Evolutionary conservation across 768 basidiomycete genomes (phyloP).

Genomic region (Dacryopinax primogenitus): DNA sequence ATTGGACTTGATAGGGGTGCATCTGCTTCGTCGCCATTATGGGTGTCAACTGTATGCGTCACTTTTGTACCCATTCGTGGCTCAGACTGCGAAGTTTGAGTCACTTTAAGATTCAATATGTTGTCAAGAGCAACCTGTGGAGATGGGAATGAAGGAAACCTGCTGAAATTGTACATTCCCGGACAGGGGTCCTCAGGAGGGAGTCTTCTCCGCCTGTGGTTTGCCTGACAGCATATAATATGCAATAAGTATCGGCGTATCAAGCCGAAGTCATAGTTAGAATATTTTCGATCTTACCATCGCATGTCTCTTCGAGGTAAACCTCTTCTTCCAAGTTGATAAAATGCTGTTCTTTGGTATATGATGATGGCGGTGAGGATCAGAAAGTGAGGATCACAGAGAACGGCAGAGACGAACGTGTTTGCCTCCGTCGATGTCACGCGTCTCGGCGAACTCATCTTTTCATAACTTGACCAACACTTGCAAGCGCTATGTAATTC

Average conservation of each 20-base stretch:
- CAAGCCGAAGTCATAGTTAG: neutral
- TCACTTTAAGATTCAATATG: neutral
- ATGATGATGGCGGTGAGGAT: too few relatives aligned
- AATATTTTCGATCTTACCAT: neutral
- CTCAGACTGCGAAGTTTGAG: neutral
- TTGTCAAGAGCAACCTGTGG: neutral
- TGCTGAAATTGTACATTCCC: neutral
- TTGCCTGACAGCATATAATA: neutral
- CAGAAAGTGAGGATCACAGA: too few relatives aligned
- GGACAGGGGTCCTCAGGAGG: neutral
- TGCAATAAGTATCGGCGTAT: neutral
- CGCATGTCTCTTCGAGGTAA: too few relatives aligned
- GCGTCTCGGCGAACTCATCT: too few relatives aligned
- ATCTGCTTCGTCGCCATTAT: neutral
- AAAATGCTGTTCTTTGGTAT: too few relatives aligned
- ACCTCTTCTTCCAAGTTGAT: too few relatives aligned
- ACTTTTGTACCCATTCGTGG: neutral
- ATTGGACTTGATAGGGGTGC: neutral
- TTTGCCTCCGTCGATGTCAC: too few relatives aligned
- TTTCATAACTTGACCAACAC: too few relatives aligned
- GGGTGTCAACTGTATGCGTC: neutral
- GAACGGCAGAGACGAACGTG: too few relatives aligned
- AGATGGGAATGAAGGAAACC: neutral
- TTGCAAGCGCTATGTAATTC: too few relatives aligned
- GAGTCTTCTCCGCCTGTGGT: neutral